These are phyloP conservation scores for Endoconidiophora laricicola DNA, from an alignment of 2,329 filamentous ascomycete species.

Conservation along the genomic window DNA sequence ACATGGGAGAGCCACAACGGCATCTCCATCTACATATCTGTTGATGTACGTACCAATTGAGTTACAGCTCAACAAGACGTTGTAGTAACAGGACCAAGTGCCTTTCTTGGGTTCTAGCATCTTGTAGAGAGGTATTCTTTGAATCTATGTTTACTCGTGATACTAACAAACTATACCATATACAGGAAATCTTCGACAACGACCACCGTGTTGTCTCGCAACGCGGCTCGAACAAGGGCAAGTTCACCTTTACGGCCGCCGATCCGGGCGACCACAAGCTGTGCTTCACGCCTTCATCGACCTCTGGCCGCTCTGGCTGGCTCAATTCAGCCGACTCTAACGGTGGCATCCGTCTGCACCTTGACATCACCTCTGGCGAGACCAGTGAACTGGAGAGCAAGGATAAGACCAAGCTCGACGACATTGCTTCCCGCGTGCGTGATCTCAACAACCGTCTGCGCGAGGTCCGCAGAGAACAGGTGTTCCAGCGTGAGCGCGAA, in stretches of 20 bases:
- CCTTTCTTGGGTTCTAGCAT: too few relatives aligned
- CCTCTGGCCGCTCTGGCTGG: conserved; percentile 54
- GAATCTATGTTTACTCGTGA: not conserved
- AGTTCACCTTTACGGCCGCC: conserved; percentile 89
- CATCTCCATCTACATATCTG: conserved; percentile 74
- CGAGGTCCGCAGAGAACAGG: conserved; percentile 85
- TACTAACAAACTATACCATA: not conserved
- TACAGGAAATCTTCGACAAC: conserved; percentile 85
- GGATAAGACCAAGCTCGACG: conserved; percentile 84
- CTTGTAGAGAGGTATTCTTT: not conserved
- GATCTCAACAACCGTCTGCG: conserved; percentile 75
- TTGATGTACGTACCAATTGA: conserved; percentile 43
- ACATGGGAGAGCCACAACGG: conserved; percentile 57
- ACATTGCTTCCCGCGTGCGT: conserved; percentile 73
- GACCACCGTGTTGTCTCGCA: conserved; percentile 91
- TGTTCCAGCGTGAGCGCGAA: conserved; percentile 93
- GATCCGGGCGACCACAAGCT: conserved; percentile 92
- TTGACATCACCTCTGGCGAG: conserved; percentile 90
- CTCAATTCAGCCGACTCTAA: conserved; percentile 46
- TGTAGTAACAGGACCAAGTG: too few relatives aligned
- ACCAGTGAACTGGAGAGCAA: conserved; percentile 84
- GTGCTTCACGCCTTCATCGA: conserved; percentile 78
- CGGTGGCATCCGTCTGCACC: conserved; percentile 64
- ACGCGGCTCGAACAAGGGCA: conserved; percentile 55
- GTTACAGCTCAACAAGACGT: too few relatives aligned